A percentile compares a stretch with the other conserved stretches of the same genome.
phyloP scores from a whole-genome alignment of 345 rosid genomes.

The Eucalyptus erythrocorys region DNA sequence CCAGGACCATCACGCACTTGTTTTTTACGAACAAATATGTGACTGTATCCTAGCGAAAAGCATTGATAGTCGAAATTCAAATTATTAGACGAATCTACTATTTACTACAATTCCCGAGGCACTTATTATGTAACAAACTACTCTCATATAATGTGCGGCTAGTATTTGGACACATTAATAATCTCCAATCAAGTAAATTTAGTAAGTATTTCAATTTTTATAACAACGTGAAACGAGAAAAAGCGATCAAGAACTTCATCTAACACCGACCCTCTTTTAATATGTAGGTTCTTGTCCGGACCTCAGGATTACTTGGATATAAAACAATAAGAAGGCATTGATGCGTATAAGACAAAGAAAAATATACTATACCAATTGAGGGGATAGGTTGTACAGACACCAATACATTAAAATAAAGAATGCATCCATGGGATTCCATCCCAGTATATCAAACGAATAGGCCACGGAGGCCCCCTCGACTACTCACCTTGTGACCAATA shows the following conservation, averaged over 20 bases:
- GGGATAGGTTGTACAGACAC: rapidly evolving
- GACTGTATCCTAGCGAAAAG: too few relatives aligned
- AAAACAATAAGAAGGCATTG: too few relatives aligned
- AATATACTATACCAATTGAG: too few relatives aligned
- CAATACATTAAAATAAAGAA: too few relatives aligned
- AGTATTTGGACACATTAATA: not conserved
- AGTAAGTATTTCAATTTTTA: not conserved
- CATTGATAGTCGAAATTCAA: not conserved
- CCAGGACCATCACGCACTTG: too few relatives aligned
- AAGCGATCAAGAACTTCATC: not conserved
- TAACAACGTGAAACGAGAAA: rapidly evolving
- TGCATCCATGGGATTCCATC: not conserved
- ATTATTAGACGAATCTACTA: too few relatives aligned
- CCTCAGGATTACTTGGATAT: rapidly evolving
- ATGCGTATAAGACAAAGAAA: rapidly evolving
- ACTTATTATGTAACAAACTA: too few relatives aligned
- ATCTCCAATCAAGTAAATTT: not conserved
- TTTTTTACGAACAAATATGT: rapidly evolving
- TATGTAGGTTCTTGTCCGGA: not conserved
- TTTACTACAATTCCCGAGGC: not conserved
- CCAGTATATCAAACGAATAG: not conserved
- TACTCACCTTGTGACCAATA: not conserved
- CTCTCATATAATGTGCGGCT: not conserved
- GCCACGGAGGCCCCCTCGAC: too few relatives aligned
- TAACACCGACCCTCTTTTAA: not conserved